phyloP scores from a whole-genome alignment of 805 yeast genomes.

The Saturnispora gosingensis region DNA sequence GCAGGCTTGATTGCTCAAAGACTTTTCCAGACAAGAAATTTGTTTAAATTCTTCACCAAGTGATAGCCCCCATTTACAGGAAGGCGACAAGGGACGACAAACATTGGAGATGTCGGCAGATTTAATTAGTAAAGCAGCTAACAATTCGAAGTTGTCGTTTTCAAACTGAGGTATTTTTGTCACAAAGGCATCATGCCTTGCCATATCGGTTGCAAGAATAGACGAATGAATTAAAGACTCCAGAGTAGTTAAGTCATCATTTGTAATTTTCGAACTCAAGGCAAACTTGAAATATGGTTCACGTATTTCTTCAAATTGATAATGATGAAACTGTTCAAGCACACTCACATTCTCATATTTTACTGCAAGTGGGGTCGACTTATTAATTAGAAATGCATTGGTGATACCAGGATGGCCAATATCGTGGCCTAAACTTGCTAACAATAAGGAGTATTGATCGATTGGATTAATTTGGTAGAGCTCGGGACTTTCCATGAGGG shows the following conservation, averaged over 20 bases:
- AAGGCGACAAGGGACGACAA: constrained; percentile 64
- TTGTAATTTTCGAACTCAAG: not conserved
- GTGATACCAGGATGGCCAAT: constrained; percentile 97
- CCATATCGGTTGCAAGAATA: constrained; percentile 90
- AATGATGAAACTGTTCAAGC: constrained; percentile 74
- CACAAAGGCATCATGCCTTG: constrained; percentile 68
- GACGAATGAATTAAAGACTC: constrained; percentile 14
- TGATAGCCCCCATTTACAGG: constrained; percentile 82
- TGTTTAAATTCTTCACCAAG: constrained; percentile 70
- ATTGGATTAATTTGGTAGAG: constrained; percentile 9
- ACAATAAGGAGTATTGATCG: constrained; percentile 51
- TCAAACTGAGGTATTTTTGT: constrained; percentile 34
- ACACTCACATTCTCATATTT: constrained; percentile 59
- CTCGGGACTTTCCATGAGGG: not conserved
- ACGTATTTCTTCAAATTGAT: constrained; percentile 44
- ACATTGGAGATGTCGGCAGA: constrained; percentile 96
- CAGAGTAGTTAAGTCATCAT: not conserved
- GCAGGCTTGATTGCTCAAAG: not conserved
- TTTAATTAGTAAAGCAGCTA: constrained; percentile 68
- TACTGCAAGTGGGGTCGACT: constrained; percentile 54
- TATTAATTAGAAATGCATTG: constrained; percentile 53
- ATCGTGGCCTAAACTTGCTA: constrained; percentile 92
- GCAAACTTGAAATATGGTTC: constrained; percentile 11
- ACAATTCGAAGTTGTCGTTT: constrained; percentile 28
- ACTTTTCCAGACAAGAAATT: constrained; percentile 42